These are phyloP conservation scores for Acer saccharum DNA, from an alignment of 345 rosid genomes.

Conservation along the genomic window DNA sequence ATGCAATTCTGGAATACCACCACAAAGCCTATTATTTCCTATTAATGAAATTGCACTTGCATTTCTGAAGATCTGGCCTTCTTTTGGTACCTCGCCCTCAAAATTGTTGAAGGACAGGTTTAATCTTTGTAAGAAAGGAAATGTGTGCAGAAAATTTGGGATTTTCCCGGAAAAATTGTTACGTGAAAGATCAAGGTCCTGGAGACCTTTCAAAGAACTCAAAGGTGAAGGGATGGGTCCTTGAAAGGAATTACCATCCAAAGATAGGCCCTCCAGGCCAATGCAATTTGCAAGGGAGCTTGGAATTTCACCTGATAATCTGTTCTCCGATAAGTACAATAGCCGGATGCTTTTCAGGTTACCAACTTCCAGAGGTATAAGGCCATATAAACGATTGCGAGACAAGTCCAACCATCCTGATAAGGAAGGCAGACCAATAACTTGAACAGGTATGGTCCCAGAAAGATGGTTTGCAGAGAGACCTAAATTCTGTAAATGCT, in stretches of 20 bases:
- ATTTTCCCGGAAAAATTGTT: conserved; percentile 33
- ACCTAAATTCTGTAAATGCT: conserved; percentile 23
- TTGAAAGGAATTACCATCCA: conserved; percentile 17
- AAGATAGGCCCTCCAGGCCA: conserved; percentile 18
- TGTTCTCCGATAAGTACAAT: conserved; percentile 28
- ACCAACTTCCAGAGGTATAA: conserved; percentile 20
- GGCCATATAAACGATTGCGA: conserved; percentile 18
- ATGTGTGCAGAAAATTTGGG: conserved; percentile 22
- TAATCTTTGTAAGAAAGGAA: conserved; percentile 12
- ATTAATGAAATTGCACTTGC: conserved; percentile 19
- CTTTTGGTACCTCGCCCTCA: conserved; percentile 26
- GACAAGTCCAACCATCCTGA: conserved; percentile 24
- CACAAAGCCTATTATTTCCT: conserved; percentile 30
- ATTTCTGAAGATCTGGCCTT: conserved; percentile 21
- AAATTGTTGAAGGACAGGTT: conserved; percentile 31
- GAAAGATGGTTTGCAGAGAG: conserved; percentile 13
- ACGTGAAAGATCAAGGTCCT: conserved; percentile 30
- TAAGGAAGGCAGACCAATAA: conserved; percentile 27
- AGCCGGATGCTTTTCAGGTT: conserved; percentile 5
- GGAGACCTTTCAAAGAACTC: conserved; percentile 18
- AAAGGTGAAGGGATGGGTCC: conserved; percentile 28
- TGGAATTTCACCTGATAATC: conserved; percentile 32
- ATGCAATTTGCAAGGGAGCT: conserved; percentile 27
- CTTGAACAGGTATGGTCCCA: conserved; percentile 24
- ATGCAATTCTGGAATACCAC: conserved; percentile 20